These are phyloP conservation scores for Diaporthe caulivora DNA, from an alignment of 2,329 filamentous ascomycete genomes.

Conservation along the genomic window DNA sequence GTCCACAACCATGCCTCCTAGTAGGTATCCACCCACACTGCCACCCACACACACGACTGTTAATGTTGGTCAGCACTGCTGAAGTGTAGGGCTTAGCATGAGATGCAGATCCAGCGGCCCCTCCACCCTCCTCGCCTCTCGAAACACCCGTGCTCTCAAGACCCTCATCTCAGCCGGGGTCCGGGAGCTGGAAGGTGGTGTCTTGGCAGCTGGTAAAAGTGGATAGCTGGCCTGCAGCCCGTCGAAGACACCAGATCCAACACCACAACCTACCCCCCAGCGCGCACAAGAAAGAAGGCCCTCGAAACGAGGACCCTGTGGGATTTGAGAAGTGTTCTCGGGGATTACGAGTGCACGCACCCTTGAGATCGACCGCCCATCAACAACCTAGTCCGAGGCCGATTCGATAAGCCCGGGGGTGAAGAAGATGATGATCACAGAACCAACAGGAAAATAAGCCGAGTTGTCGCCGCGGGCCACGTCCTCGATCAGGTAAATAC, in stretches of 20 bases:
- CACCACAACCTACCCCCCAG: no score
- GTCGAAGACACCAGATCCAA: neutral
- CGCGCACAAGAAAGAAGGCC: no score
- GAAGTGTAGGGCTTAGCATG: conserved; percentile 11
- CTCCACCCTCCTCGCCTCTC: neutral
- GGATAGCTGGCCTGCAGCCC: neutral
- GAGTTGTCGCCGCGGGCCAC: neutral
- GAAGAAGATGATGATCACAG: no score
- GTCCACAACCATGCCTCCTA: neutral
- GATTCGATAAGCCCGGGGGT: neutral
- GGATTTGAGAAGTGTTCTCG: no score
- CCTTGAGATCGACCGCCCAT: neutral
- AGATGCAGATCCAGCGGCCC: conserved; percentile 1
- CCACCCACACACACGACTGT: neutral
- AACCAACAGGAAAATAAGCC: neutral
- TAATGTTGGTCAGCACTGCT: neutral
- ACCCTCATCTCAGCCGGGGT: neutral
- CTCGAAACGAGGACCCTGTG: no score
- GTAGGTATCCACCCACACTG: no score
- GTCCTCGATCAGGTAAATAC: neutral
- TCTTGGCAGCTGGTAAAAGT: neutral
- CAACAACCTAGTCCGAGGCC: neutral
- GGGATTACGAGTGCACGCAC: no score
- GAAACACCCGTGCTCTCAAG: neutral
- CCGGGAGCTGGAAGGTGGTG: neutral